phyloP scores from a whole-genome alignment of 1,284 basidiomycete species.

The Takashimella koratensis region DNA sequence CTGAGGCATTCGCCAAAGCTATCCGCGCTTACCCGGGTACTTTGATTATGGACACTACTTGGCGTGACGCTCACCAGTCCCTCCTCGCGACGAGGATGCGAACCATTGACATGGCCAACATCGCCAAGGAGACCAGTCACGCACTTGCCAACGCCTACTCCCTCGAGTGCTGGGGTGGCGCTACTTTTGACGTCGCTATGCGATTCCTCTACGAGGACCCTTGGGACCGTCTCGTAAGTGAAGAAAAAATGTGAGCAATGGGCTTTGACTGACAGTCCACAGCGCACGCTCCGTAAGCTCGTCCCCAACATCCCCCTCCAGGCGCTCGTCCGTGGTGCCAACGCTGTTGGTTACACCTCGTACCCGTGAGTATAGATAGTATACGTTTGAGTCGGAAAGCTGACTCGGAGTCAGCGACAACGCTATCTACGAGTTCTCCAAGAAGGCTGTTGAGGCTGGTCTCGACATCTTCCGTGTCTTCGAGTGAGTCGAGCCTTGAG shows the following conservation, averaged over 20 bases:
- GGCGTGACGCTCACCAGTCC: slow-evolving; percentile 99
- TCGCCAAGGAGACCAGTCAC: slow-evolving; percentile 95
- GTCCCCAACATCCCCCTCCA: slow-evolving; percentile 99
- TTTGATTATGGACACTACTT: slow-evolving; percentile 97
- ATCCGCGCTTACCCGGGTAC: slow-evolving; percentile 94
- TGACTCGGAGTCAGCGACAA: slow-evolving; percentile 74
- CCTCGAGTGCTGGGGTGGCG: slow-evolving; percentile 99
- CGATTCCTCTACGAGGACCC: slow-evolving; percentile 99
- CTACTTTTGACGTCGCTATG: slow-evolving; percentile 99
- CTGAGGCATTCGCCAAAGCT: slow-evolving; percentile 97
- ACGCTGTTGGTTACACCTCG: slow-evolving; percentile 98
- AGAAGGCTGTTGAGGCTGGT: slow-evolving; percentile 96
- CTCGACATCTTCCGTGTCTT: slow-evolving; percentile 99
- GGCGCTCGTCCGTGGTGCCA: slow-evolving; percentile 96
- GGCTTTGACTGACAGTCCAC: no score
- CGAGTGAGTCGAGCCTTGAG: no score
- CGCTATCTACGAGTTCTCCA: slow-evolving; percentile 98
- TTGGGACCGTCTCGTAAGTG: slow-evolving; percentile 97
- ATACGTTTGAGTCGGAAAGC: no score
- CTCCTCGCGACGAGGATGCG: slow-evolving; percentile 93
- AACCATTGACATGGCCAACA: slow-evolving; percentile 97
- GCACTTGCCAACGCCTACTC: slow-evolving; percentile 94
- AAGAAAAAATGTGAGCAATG: slow-evolving; percentile 58
- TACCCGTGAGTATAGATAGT: no score
- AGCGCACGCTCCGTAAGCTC: slow-evolving; percentile 87